These are phyloP conservation scores for Lipomyces oligophaga DNA, from an alignment of 805 yeast species.

Conservation along the genomic window DNA sequence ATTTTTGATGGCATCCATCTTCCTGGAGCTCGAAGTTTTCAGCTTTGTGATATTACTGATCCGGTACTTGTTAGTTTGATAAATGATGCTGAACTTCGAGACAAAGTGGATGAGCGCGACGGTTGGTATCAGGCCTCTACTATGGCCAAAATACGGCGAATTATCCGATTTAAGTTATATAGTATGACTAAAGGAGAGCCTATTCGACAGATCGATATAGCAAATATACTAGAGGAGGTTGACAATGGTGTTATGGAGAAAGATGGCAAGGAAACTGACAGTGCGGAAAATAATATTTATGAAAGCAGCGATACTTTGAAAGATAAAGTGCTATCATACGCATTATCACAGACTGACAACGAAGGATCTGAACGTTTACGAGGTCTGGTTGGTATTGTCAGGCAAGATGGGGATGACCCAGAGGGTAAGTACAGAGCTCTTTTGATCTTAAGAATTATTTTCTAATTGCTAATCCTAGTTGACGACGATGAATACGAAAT, in stretches of 20 bases:
- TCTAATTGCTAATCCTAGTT: background rate
- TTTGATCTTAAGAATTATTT: background rate
- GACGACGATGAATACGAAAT: conserved; percentile 24
- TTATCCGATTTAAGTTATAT: conserved; percentile 68
- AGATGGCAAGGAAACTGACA: conserved; percentile 11
- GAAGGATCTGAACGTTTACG: conserved; percentile 15
- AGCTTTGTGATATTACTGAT: conserved; percentile 73
- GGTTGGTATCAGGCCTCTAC: conserved; percentile 77
- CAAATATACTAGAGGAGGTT: conserved; percentile 22
- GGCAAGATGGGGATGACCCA: conserved; percentile 19
- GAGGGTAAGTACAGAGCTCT: too few species aligned
- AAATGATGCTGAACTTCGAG: conserved; percentile 40
- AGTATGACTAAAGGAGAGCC: conserved; percentile 39
- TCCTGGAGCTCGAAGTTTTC: conserved; percentile 69
- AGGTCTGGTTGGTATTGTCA: conserved; percentile 23
- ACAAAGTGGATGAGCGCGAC: conserved; percentile 53
- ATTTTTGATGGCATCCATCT: conserved; percentile 67
- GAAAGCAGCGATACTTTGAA: background rate
- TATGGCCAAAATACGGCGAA: conserved; percentile 59
- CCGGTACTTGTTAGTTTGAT: conserved; percentile 52
- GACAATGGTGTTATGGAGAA: too few species aligned
- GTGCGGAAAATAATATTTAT: background rate
- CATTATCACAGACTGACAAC: conserved; percentile 15
- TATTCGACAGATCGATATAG: conserved; percentile 20
- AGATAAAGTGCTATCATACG: conserved; percentile 7